Evolutionary conservation across 306 rosid species (phyloP), one percentile per base, ranked within the genome.

Genomic region (Mimosa pudica): DNA sequence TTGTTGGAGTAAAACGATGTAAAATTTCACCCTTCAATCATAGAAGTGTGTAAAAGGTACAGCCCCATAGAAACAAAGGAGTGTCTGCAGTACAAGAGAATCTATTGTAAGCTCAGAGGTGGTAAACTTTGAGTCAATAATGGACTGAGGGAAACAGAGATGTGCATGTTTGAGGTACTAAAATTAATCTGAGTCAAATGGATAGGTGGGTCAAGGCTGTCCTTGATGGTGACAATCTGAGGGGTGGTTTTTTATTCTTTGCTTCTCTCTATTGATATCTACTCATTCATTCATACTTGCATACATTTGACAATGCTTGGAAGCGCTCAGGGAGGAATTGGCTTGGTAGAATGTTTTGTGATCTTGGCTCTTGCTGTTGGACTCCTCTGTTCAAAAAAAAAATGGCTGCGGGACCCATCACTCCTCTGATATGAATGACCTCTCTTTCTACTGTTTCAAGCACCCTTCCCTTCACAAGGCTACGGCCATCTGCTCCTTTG

Each of bases 141-240:
- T 70, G 46, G 75, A 48, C 44, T 32, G 72, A 45, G 44, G 14
- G 36, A n/a, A 32, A 7, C 70, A 30, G 7, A 24, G 65, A 60
- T 20, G 6, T 58, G 36, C 32, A 45, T 9, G 7, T 55, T 55
- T 64, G 35, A 48, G 33, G 76, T 60, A 48, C 10, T 30, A 12
- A 74, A 35, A 68, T 68, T 52, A 58, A 79, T 11, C 51, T 41
- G 17, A 75, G 32, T 60, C 35, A 74, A 78, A 61, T 24, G 12
- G 35, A 58, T 58, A 11, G n/a, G 84, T 75, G 77, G 84, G 86
- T 82, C 84, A 49, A 52, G 24, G 24, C 35, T 64, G 77, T 66
- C 80, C 12, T 57, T 75, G 83, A 69, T n/a, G 48, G 62, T 46
- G 82, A 44, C 47, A n/a, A 11, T 64, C 71, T 64, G 4, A n/a